Conservation (phyloP, 306 rosid species). For the Pachyrhizus erosus region DNA sequence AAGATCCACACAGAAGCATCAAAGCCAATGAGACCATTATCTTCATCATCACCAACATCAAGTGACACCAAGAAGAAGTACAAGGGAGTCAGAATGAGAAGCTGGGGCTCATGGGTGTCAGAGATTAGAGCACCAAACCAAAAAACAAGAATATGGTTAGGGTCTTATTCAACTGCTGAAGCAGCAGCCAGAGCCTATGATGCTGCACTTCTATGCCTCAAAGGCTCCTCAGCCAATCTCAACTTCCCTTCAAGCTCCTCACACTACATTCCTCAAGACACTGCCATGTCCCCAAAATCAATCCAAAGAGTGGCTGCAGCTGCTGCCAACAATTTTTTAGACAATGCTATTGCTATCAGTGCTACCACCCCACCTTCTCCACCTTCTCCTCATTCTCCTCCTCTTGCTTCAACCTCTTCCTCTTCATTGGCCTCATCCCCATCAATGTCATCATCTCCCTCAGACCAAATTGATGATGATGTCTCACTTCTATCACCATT, state of each 20-base stretch:
- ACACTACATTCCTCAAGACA: slow-evolving; percentile 52
- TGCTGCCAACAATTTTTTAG: slow-evolving; percentile 55
- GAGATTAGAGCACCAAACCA: slow-evolving; percentile 99
- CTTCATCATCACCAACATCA: slow-evolving; percentile 39
- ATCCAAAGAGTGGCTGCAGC: slow-evolving; percentile 90
- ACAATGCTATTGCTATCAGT: slow-evolving; percentile 6
- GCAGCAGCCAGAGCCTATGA: slow-evolving; percentile 99
- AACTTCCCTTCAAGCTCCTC: slow-evolving; percentile 70
- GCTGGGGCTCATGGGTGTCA: slow-evolving; percentile 99
- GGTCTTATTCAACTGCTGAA: slow-evolving; percentile 92
- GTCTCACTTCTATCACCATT: slow-evolving; percentile 52
- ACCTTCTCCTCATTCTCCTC: slow-evolving; percentile 28
- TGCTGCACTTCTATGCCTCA: slow-evolving; percentile 95
- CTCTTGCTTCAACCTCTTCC: slow-evolving; percentile 50
- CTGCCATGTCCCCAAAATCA: slow-evolving; percentile 80
- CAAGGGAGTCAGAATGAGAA: slow-evolving; percentile 99
- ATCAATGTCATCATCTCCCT: slow-evolving; percentile 55
- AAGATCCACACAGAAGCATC: slow-evolving; percentile 55
- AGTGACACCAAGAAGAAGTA: slow-evolving; percentile 63
- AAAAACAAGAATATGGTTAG: slow-evolving; percentile 96
- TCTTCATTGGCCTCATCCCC: slow-evolving; percentile 66
- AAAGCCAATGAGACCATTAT: slow-evolving; percentile 33
- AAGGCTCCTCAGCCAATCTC: slow-evolving; percentile 81
- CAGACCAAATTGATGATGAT: slow-evolving; percentile 65
- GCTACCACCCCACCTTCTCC: slow-evolving; percentile 38